Evolutionary conservation across 2,329 filamentous ascomycete genomes (phyloP).

Genomic region (Penicillium sp.): DNA sequence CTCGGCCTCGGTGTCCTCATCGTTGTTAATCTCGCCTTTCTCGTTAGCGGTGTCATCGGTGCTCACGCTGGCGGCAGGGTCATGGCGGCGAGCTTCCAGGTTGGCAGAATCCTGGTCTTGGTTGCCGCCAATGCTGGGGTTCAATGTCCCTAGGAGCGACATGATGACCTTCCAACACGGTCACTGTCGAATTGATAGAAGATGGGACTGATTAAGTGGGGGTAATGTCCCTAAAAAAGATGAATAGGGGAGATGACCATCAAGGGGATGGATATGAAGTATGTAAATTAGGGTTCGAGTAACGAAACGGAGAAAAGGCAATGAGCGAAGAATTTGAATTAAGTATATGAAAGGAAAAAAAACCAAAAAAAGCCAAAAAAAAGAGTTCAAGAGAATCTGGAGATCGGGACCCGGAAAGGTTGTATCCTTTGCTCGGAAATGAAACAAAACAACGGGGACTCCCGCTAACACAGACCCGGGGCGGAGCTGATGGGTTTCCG

Average conservation of each 20-base stretch:
- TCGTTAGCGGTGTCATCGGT: conserved; percentile 32
- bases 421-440: background rate
- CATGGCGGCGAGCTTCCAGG: conserved; percentile 20
- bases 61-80: conserved; percentile 23
- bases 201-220: background rate
- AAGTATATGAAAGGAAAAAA: background rate
- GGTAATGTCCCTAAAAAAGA: background rate
- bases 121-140: conserved; percentile 26
- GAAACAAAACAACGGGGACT: background rate
- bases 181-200: background rate
- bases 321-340: background rate
- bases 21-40: conserved; percentile 25
- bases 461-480: background rate
- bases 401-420: background rate
- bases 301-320: background rate
- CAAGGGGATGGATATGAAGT: background rate
- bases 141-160: conserved; percentile 38
- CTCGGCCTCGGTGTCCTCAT: conserved; percentile 29
- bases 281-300: background rate
- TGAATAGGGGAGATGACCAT: background rate
- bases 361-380: background rate
- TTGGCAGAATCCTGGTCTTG: background rate
- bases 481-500: background rate
- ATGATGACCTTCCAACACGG: conserved; percentile 24
- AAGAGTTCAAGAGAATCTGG: background rate